Evolutionary conservation across 768 basidiomycete genomes (phyloP).

Genomic region (Naematelia aurantialba): DNA sequence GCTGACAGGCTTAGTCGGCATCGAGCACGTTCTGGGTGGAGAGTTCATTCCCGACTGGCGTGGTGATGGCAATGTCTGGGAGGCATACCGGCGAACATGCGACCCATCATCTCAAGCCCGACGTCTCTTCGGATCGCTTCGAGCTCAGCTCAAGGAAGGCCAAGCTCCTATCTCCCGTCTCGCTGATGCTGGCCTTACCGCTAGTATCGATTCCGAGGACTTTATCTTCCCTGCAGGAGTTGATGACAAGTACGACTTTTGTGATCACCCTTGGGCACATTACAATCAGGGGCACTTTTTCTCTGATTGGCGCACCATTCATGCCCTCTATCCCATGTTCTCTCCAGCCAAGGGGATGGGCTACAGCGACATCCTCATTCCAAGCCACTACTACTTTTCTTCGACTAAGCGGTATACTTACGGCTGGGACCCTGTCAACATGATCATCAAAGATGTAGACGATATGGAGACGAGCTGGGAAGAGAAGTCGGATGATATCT

Average conservation of each 20-base stretch:
- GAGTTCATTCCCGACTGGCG: constrained; percentile 78
- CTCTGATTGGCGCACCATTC: constrained; percentile 89
- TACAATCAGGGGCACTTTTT: constrained; percentile 93
- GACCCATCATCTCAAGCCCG: constrained; percentile 72
- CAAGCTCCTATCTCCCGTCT: constrained; percentile 47
- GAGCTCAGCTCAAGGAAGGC: constrained; percentile 53
- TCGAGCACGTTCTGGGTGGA: constrained; percentile 61
- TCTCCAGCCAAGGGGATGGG: constrained; percentile 83
- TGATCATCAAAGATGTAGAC: constrained; percentile 71
- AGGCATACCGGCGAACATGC: constrained; percentile 89
- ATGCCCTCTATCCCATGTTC: constrained; percentile 86
- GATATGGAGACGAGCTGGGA: constrained; percentile 86
- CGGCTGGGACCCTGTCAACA: constrained; percentile 76
- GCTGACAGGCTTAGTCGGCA: constrained; percentile 52
- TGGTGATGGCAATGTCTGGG: constrained; percentile 79
- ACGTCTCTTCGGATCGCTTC: constrained; percentile 73
- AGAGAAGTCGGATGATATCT: constrained; percentile 74
- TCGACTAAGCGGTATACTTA: constrained; percentile 79
- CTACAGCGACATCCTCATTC: constrained; percentile 85
- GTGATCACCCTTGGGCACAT: constrained; percentile 73
- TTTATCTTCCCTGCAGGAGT: constrained; percentile 64
- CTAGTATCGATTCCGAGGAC: constrained; percentile 51
- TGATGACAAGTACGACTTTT: constrained; percentile 72
- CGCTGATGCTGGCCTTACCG: constrained; percentile 51
- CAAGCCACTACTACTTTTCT: constrained; percentile 93